Evolutionary conservation across 345 rosid species (phyloP).

Genomic region (Linum lewisii): DNA sequence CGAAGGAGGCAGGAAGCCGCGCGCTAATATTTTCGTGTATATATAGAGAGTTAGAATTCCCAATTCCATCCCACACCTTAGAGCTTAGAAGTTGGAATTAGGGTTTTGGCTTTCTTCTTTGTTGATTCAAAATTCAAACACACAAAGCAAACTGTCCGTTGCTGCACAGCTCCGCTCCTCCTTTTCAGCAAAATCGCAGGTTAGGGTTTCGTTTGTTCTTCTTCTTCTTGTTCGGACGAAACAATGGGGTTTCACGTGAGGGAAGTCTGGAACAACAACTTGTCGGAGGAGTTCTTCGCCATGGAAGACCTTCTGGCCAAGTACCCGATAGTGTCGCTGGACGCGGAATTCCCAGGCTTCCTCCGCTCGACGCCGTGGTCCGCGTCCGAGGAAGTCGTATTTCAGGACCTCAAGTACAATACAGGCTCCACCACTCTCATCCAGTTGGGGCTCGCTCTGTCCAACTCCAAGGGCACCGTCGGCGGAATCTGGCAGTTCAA

Average conservation of each 20-base stretch:
- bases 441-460: not conserved
- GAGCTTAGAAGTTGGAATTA: no score
- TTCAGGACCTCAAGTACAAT: not conserved
- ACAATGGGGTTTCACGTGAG: not conserved
- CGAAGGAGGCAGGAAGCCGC: no score
- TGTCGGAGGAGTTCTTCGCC: not conserved
- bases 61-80: no score
- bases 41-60: no score
- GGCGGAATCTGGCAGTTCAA: not conserved
- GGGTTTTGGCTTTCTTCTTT: no score
- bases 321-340: not conserved
- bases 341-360: conserved; percentile 3
- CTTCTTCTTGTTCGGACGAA: no score
- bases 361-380: not conserved
- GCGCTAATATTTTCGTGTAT: no score
- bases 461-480: not conserved
- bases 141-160: no score
- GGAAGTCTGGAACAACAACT: not conserved
- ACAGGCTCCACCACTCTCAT: not conserved
- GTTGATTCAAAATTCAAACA: no score
- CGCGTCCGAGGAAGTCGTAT: not conserved
- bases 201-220: no score
- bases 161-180: no score
- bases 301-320: not conserved
- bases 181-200: no score